phyloP scores from a whole-genome alignment of 2,329 filamentous ascomycete species.

The Davidsoniella australis region DNA sequence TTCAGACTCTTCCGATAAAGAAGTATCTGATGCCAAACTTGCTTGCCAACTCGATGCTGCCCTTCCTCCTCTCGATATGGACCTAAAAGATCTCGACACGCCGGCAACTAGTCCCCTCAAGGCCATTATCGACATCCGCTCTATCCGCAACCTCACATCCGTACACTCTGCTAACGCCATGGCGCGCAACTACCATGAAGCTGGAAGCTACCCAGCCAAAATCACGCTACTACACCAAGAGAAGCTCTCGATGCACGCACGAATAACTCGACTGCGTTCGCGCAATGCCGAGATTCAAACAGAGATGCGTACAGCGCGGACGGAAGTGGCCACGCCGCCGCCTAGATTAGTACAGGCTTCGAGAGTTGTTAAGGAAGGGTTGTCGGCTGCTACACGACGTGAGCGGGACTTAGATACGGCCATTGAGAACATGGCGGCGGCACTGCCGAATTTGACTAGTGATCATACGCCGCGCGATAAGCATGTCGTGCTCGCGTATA shows the following conservation, averaged over 20 bases:
- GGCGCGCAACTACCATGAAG: slow-evolving; percentile 61
- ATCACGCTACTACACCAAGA: slow-evolving; percentile 39
- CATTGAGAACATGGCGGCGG: slow-evolving; percentile 57
- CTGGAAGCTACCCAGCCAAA: slow-evolving; percentile 34
- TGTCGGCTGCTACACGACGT: slow-evolving; percentile 41
- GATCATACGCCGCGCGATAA: slow-evolving; percentile 54
- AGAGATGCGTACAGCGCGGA: slow-evolving; percentile 22
- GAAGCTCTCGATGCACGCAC: slow-evolving; percentile 39
- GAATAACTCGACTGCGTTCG: slow-evolving; percentile 28
- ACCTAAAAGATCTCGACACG: no score
- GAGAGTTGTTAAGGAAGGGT: slow-evolving; percentile 42
- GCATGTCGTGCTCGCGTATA: slow-evolving; percentile 52
- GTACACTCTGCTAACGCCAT: slow-evolving; percentile 70
- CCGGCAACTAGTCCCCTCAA: slow-evolving; percentile 46
- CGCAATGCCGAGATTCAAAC: slow-evolving; percentile 19
- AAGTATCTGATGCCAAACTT: no score
- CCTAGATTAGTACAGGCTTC: slow-evolving; percentile 46
- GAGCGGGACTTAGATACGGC: slow-evolving; percentile 44
- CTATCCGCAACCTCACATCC: slow-evolving; percentile 72
- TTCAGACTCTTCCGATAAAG: no score
- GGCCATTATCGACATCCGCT: slow-evolving; percentile 64
- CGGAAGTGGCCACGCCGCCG: slow-evolving; percentile 18
- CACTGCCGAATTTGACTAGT: slow-evolving; percentile 76
- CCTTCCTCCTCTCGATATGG: no score
- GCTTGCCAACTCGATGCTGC: no score